Percentiles rank a stretch among this genome's conserved stretches.
These are phyloP conservation scores for Hypoxylon sp. DNA, from an alignment of 2,329 filamentous ascomycete species.

Conservation along the genomic window DNA sequence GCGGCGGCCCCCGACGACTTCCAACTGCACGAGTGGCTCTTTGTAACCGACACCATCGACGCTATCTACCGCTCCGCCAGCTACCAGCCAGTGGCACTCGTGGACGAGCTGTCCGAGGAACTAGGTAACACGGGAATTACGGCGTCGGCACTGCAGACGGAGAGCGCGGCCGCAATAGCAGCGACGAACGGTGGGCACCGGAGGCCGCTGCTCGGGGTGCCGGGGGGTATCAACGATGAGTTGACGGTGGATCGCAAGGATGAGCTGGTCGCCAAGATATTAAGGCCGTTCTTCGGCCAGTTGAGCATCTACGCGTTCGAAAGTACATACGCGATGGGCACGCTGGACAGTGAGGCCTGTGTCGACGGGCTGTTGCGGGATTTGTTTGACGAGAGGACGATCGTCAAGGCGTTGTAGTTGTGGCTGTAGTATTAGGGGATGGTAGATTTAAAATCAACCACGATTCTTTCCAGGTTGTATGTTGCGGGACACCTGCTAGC, in stretches of 20 bases:
- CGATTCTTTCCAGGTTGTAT: not conserved
- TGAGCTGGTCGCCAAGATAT: conserved; percentile 79
- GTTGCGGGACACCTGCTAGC: not conserved
- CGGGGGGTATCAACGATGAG: conserved; percentile 67
- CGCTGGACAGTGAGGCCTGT: conserved; percentile 74
- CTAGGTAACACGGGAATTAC: conserved; percentile 63
- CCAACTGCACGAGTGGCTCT: conserved; percentile 98
- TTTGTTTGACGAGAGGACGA: conserved; percentile 81
- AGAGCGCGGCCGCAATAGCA: conserved; percentile 51
- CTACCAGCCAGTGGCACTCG: conserved; percentile 79
- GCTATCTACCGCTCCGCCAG: conserved; percentile 84
- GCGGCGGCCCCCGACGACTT: conserved; percentile 93
- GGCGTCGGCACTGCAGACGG: conserved; percentile 51
- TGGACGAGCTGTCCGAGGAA: conserved; percentile 86
- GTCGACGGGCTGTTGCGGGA: conserved; percentile 75
- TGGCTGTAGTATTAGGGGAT: conserved; percentile 26
- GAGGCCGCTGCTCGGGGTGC: conserved; percentile 65
- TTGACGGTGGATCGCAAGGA: conserved; percentile 70
- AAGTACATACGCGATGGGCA: conserved; percentile 86
- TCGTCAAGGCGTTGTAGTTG: conserved; percentile 68
- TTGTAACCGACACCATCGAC: conserved; percentile 96
- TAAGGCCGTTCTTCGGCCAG: conserved; percentile 90
- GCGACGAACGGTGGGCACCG: conserved; percentile 48
- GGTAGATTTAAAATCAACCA: not conserved
- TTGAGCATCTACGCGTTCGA: conserved; percentile 95